phyloP scores from a whole-genome alignment of 352 stramenopile genomes.

The Phytophthora sojae region DNA sequence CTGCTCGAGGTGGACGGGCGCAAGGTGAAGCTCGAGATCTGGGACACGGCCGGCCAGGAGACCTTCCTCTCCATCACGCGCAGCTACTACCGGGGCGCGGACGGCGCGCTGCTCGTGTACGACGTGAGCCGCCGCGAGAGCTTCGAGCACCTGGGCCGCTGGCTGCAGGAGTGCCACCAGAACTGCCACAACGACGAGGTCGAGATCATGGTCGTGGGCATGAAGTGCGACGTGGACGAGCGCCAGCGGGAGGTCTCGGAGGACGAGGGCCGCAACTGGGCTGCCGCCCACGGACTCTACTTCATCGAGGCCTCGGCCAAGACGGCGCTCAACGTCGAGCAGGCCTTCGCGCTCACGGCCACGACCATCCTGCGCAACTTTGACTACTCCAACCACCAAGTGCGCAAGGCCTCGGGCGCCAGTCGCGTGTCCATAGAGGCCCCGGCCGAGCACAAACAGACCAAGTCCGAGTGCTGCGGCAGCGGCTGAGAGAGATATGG shows the following conservation, averaged over 20 bases:
- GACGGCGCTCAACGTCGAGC: constrained; percentile 83
- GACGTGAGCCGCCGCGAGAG: constrained; percentile 83
- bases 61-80: constrained; percentile 91
- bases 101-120: constrained; percentile 90
- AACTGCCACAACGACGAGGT: constrained; percentile 88
- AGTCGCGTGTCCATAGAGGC: constrained; percentile 56
- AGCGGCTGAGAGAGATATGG: constrained; percentile 1
- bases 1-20: constrained; percentile 82
- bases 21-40: constrained; percentile 93
- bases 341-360: constrained; percentile 75
- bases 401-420: constrained; percentile 48
- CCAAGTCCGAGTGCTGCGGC: constrained; percentile 53
- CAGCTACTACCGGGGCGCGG: constrained; percentile 89
- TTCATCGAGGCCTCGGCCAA: constrained; percentile 90
- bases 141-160: constrained; percentile 79
- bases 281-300: constrained; percentile 64
- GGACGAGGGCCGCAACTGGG: constrained; percentile 75
- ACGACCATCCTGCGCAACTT: constrained; percentile 82
- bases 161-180: constrained; percentile 86
- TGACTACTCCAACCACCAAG: constrained; percentile 69
- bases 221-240: constrained; percentile 79
- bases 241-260: constrained; percentile 71
- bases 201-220: constrained; percentile 88
- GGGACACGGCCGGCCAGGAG: constrained; percentile 92
- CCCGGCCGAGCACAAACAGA: constrained; percentile 18